phyloP scores from a whole-genome alignment of 805 yeast species.

The Pichia exigua region DNA sequence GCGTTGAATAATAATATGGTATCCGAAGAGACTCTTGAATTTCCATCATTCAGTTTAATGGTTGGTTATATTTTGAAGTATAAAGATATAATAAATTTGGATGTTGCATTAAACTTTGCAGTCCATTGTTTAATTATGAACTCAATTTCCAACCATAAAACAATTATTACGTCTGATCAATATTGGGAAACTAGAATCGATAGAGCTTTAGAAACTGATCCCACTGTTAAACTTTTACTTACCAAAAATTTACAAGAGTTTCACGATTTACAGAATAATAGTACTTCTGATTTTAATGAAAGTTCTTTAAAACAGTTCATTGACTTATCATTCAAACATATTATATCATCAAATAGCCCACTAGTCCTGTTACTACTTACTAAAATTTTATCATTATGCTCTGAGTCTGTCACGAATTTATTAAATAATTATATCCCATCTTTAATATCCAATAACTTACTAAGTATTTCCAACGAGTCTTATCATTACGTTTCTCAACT shows the following conservation, averaged over 20 bases:
- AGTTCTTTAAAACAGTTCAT: slow-evolving; percentile 22
- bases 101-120: slow-evolving; percentile 43
- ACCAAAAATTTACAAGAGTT: slow-evolving; percentile 13
- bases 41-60: slow-evolving; percentile 49
- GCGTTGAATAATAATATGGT: not conserved
- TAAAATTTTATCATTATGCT: slow-evolving; percentile 22
- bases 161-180: slow-evolving; percentile 60
- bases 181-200: slow-evolving; percentile 68
- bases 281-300: not conserved
- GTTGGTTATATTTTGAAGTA: slow-evolving; percentile 26
- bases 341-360: slow-evolving; percentile 4
- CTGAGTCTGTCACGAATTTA: slow-evolving; percentile 11
- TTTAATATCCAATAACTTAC: slow-evolving; percentile 12
- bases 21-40: slow-evolving; percentile 26
- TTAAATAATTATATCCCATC: slow-evolving; percentile 11
- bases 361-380: slow-evolving; percentile 13
- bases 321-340: slow-evolving; percentile 27
- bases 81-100: slow-evolving; percentile 12
- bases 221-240: slow-evolving; percentile 33
- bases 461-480: slow-evolving; percentile 20
- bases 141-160: slow-evolving; percentile 41
- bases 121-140: slow-evolving; percentile 60
- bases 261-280: slow-evolving; percentile 15
- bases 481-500: slow-evolving; percentile 18
- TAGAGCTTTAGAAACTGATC: slow-evolving; percentile 59